These are phyloP conservation scores for Trypethelium eluteriae DNA, from an alignment of 495 filamentous ascomycete genomes.

Conservation along the genomic window DNA sequence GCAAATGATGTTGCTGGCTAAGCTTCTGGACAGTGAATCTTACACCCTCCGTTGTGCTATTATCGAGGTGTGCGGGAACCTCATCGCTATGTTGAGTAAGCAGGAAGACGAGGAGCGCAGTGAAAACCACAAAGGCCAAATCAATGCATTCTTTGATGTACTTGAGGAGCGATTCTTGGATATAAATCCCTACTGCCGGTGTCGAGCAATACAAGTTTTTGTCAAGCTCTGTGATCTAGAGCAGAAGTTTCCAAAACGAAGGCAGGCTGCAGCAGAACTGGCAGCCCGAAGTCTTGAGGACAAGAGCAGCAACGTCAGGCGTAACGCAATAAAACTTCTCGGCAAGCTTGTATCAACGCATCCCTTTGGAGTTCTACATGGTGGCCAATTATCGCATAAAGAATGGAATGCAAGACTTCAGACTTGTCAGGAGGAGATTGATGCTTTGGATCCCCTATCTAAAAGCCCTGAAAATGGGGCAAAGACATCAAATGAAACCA, in stretches of 20 bases:
- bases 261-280: conserved; percentile 77
- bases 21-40: conserved; percentile 94
- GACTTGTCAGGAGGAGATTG: conserved; percentile 70
- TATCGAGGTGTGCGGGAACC: conserved; percentile 97
- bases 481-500: conserved; percentile 45
- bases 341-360: conserved; percentile 83
- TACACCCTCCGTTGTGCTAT: conserved; percentile 89
- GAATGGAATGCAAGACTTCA: conserved; percentile 79
- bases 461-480: conserved; percentile 70
- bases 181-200: conserved; percentile 92
- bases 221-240: conserved; percentile 85
- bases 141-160: conserved; percentile 94
- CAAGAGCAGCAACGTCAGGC: conserved; percentile 93
- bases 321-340: conserved; percentile 90
- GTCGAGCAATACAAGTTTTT: conserved; percentile 86
- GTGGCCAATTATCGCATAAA: conserved; percentile 70
- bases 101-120: conserved; percentile 66
- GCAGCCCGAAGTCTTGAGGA: conserved; percentile 86
- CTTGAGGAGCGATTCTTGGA: conserved; percentile 94
- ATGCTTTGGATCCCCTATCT: conserved; percentile 68
- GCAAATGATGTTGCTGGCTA: conserved; percentile 88
- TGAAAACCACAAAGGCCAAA: conserved; percentile 85
- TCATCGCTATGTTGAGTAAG: conserved; percentile 82
- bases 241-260: conserved; percentile 86
- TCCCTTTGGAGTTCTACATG: conserved; percentile 87